phyloP scores from a whole-genome alignment of 169 alveolate species.

The Besnoitia besnoiti region DNA sequence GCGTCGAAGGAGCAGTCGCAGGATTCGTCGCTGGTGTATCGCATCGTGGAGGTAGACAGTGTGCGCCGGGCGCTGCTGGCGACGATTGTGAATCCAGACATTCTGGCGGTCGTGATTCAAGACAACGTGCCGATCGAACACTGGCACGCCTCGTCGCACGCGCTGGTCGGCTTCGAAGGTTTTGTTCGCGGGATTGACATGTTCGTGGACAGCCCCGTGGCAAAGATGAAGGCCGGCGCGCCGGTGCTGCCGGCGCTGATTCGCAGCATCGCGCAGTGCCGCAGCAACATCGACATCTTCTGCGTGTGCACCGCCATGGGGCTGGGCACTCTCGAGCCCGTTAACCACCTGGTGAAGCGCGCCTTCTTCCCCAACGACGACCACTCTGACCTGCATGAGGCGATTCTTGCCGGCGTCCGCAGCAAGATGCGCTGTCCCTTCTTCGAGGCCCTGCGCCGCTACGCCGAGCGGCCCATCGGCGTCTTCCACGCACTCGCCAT shows the following conservation, averaged over 20 bases:
- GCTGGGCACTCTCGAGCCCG: constrained; percentile 69
- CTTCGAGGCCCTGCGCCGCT: constrained; percentile 72
- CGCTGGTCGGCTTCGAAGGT: constrained; percentile 50
- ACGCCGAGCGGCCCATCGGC: constrained; percentile 80
- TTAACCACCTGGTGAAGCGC: constrained; percentile 70
- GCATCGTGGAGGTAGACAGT: constrained; percentile 75
- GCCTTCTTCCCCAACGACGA: constrained; percentile 75
- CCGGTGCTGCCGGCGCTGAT: constrained; percentile 62
- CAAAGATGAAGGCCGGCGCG: constrained; percentile 71
- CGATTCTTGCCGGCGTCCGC: constrained; percentile 74
- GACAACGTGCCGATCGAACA: constrained; percentile 74
- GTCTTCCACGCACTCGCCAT: constrained; percentile 80
- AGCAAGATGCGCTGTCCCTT: constrained; percentile 74
- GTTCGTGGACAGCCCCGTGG: constrained; percentile 73
- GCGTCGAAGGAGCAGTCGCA: constrained; percentile 7
- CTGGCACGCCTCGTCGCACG: constrained; percentile 1
- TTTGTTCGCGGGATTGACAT: constrained; percentile 75
- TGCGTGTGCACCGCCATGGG: constrained; percentile 76
- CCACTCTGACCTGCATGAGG: constrained; percentile 77
- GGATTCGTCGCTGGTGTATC: constrained; percentile 53
- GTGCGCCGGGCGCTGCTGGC: constrained; percentile 75
- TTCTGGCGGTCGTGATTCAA: constrained; percentile 74
- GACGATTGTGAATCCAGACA: constrained; percentile 73
- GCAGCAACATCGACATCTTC: constrained; percentile 76
- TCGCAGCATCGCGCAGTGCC: constrained; percentile 67